phyloP scores from a whole-genome alignment of 2,329 filamentous ascomycete genomes.

The Thelonectria blattea region DNA sequence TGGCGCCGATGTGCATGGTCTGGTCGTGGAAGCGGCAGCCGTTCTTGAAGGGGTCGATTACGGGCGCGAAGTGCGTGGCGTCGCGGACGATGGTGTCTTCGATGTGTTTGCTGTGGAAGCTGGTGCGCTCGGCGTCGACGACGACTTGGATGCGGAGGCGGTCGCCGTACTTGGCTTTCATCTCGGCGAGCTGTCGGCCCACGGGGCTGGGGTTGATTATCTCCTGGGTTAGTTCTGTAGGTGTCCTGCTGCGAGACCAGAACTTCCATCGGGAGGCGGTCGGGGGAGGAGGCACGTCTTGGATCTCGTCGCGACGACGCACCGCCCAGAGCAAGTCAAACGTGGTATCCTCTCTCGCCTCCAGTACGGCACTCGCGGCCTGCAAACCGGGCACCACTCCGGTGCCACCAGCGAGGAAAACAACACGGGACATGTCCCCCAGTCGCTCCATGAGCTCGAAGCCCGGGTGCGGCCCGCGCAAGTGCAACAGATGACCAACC shows the following conservation, averaged over 20 bases:
- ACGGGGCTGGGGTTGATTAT: conserved; percentile 52
- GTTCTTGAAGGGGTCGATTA: conserved; percentile 11
- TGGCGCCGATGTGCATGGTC: conserved; percentile 37
- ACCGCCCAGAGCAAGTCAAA: conserved; percentile 86
- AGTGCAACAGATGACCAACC: conserved; percentile 68
- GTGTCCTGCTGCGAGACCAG: conserved; percentile 27
- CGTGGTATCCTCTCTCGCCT: conserved; percentile 38
- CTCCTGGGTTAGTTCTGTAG: conserved; percentile 29
- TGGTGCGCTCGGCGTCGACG: conserved; percentile 78
- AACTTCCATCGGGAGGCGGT: conserved; percentile 36
- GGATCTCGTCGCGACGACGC: conserved; percentile 62
- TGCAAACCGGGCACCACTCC: conserved; percentile 92
- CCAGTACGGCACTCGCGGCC: conserved; percentile 68
- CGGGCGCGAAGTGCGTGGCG: neutral
- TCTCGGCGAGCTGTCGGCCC: conserved; percentile 64
- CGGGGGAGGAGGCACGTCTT: conserved; percentile 25
- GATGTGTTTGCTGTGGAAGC: conserved; percentile 64
- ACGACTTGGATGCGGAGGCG: conserved; percentile 74
- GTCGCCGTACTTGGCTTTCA: conserved; percentile 64
- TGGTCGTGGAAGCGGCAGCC: conserved; percentile 43
- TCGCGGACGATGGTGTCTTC: conserved; percentile 37
- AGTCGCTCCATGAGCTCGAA: conserved; percentile 55
- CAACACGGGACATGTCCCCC: conserved; percentile 51
- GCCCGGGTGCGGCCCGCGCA: conserved; percentile 80
- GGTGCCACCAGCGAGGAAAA: conserved; percentile 92